A percentile compares a stretch with the other conserved stretches of the same genome.
Evolutionary conservation across 1,284 basidiomycete genomes (phyloP).

Genomic region (Vanrija sp.): DNA sequence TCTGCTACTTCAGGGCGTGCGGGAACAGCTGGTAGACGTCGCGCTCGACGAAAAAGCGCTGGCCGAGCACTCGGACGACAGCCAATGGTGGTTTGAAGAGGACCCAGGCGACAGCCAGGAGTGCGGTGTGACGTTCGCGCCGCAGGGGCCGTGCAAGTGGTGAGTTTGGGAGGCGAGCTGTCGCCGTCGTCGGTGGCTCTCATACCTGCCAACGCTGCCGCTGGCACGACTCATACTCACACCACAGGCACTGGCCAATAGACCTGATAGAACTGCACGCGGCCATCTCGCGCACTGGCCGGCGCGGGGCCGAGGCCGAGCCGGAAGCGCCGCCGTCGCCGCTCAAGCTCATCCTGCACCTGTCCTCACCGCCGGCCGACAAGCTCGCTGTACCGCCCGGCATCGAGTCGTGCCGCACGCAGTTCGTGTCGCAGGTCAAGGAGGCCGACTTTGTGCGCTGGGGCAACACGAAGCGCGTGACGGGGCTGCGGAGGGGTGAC

Average conservation of each 20-base stretch:
- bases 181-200: too few relatives aligned
- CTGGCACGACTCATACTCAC: not conserved
- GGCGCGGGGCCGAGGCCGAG: too few relatives aligned
- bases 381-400: slow-evolving; percentile 74
- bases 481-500: slow-evolving; percentile 76
- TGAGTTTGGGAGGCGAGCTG: slow-evolving; percentile 47
- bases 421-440: slow-evolving; percentile 89
- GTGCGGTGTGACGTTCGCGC: slow-evolving; percentile 53
- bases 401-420: slow-evolving; percentile 76
- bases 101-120: slow-evolving; percentile 49
- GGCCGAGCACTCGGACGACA: slow-evolving; percentile 55
- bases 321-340: slow-evolving; percentile 47
- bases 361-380: slow-evolving; percentile 68
- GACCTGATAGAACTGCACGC: slow-evolving; percentile 81
- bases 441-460: slow-evolving; percentile 92
- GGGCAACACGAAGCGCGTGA: slow-evolving; percentile 90
- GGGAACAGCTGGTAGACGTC: slow-evolving; percentile 78
- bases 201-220: too few relatives aligned
- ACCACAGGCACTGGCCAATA: slow-evolving; percentile 85
- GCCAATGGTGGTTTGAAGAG: slow-evolving; percentile 90
- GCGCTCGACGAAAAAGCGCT: slow-evolving; percentile 78
- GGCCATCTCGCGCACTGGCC: slow-evolving; percentile 24
- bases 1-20: slow-evolving; percentile 78
- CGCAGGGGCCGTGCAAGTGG: slow-evolving; percentile 60
- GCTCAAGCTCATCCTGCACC: slow-evolving; percentile 73